phyloP scores from a whole-genome alignment of 1,139 yeast genomes.

The Wickerhamiella pararugosa region DNA sequence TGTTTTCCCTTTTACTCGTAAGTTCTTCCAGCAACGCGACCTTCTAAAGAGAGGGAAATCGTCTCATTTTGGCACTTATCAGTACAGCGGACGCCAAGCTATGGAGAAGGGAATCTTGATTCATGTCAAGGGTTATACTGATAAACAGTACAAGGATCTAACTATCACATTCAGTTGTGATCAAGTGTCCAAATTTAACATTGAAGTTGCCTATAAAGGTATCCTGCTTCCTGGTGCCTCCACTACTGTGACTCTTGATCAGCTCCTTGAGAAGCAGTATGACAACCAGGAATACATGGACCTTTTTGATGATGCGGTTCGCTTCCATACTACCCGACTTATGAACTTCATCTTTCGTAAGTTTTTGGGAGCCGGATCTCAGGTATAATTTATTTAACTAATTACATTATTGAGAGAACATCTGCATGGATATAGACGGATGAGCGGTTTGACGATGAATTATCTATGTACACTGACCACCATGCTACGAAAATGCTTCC shows the following conservation, averaged over 20 bases:
- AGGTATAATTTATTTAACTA: background rate
- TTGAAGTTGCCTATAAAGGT: slow-evolving; percentile 47
- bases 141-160: slow-evolving; percentile 47
- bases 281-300: slow-evolving; percentile 34
- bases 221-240: slow-evolving; percentile 37
- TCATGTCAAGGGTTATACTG: slow-evolving; percentile 35
- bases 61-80: slow-evolving; percentile 60
- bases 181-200: slow-evolving; percentile 51
- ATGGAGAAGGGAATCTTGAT: slow-evolving; percentile 56
- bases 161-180: slow-evolving; percentile 68
- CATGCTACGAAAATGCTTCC: background rate
- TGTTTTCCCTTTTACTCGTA: slow-evolving; percentile 53
- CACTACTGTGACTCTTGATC: slow-evolving; percentile 45
- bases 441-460: background rate
- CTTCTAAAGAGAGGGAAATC: slow-evolving; percentile 50
- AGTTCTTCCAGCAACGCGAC: slow-evolving; percentile 63
- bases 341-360: slow-evolving; percentile 55
- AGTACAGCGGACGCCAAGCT: slow-evolving; percentile 62
- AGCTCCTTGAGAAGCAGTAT: slow-evolving; percentile 51
- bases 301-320: slow-evolving; percentile 50
- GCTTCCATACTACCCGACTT: slow-evolving; percentile 50
- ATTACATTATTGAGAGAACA: background rate
- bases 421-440: too few relatives aligned
- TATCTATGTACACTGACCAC: background rate
- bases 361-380: slow-evolving; percentile 36